These are phyloP conservation scores for Aspergillus viridinutans DNA, from an alignment of 2,329 filamentous ascomycete species.

Conservation along the genomic window DNA sequence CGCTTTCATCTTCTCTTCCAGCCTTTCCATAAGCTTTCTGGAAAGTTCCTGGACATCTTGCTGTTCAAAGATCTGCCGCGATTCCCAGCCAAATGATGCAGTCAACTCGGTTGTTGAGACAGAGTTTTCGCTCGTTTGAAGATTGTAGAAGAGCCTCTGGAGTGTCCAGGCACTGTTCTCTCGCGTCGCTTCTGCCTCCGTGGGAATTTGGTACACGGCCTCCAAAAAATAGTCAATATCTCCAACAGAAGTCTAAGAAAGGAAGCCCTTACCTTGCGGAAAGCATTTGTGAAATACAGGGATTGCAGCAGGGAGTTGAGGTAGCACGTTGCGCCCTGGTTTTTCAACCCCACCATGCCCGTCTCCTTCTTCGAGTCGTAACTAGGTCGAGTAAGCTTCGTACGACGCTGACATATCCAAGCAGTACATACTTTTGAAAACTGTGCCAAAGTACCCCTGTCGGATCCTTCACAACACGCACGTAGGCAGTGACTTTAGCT, in stretches of 20 bases:
- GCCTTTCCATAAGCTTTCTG: constrained; percentile 91
- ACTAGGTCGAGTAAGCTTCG: constrained; percentile 46
- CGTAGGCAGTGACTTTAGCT: constrained; percentile 44
- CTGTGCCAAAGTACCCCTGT: constrained; percentile 48
- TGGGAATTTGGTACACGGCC: constrained; percentile 97
- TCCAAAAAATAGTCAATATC: constrained; percentile 31
- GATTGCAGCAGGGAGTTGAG: constrained; percentile 81
- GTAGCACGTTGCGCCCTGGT: constrained; percentile 91
- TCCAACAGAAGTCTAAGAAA: background rate
- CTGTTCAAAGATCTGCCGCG: constrained; percentile 95
- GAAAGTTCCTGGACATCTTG: constrained; percentile 98
- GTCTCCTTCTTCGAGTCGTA: constrained; percentile 99
- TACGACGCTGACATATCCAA: constrained; percentile 14
- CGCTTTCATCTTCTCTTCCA: constrained; percentile 98
- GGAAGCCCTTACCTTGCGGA: constrained; percentile 67
- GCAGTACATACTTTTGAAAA: constrained; percentile 37
- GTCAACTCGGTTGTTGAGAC: constrained; percentile 92
- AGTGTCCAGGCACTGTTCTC: constrained; percentile 89
- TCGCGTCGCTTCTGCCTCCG: constrained; percentile 73
- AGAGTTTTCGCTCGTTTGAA: constrained; percentile 79
- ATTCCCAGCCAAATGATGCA: constrained; percentile 97
- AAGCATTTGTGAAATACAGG: constrained; percentile 83
- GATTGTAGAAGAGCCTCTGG: constrained; percentile 88
- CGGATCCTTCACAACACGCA: constrained; percentile 48
- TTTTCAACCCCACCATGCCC: constrained; percentile 92